Evolutionary conservation across 495 filamentous ascomycete genomes (phyloP).

Genomic region (Rostrohypoxylon terebratum): DNA sequence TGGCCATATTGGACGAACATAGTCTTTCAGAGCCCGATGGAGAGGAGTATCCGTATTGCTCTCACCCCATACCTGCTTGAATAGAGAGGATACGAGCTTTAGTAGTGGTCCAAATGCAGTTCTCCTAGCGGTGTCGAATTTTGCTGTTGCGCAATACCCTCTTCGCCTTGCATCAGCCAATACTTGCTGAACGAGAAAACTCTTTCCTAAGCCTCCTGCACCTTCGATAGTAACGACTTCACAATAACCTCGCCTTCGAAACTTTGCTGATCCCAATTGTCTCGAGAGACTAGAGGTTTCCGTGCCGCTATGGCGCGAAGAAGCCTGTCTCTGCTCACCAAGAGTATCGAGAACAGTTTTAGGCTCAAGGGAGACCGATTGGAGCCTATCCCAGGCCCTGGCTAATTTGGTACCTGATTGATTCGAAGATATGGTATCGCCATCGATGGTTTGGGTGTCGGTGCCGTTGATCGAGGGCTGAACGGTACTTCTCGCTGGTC

Average conservation of each 20-base stretch:
- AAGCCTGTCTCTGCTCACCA: conserved; percentile 46
- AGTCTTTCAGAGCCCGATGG: conserved; percentile 77
- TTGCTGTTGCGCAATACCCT: conserved; percentile 86
- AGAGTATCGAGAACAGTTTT: conserved; percentile 49
- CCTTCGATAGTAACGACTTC: conserved; percentile 85
- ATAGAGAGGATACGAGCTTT: conserved; percentile 80
- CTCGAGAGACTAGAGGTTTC: conserved; percentile 58
- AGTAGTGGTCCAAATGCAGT: conserved; percentile 87
- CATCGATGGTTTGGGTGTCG: conserved; percentile 50
- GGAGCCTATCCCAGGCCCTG: conserved; percentile 55
- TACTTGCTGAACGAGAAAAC: conserved; percentile 81
- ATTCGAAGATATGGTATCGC: conserved; percentile 52
- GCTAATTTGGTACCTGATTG: conserved; percentile 50
- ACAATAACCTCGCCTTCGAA: conserved; percentile 73
- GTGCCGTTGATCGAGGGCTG: conserved; percentile 47
- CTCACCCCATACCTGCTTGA: conserved; percentile 93
- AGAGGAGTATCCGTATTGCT: conserved; percentile 85
- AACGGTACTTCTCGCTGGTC: conserved; percentile 54
- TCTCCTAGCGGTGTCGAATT: conserved; percentile 83
- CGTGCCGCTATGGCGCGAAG: conserved; percentile 45
- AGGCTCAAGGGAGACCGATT: conserved; percentile 52
- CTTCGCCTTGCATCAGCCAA: conserved; percentile 76
- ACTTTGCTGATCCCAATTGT: conserved; percentile 65
- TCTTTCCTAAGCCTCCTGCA: conserved; percentile 83
- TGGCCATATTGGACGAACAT: conserved; percentile 81